Evolutionary conservation across 2,329 filamentous ascomycete species (phyloP), one percentile per base, ranked within the genome.

Genomic region (Ascosphaera apis): DNA sequence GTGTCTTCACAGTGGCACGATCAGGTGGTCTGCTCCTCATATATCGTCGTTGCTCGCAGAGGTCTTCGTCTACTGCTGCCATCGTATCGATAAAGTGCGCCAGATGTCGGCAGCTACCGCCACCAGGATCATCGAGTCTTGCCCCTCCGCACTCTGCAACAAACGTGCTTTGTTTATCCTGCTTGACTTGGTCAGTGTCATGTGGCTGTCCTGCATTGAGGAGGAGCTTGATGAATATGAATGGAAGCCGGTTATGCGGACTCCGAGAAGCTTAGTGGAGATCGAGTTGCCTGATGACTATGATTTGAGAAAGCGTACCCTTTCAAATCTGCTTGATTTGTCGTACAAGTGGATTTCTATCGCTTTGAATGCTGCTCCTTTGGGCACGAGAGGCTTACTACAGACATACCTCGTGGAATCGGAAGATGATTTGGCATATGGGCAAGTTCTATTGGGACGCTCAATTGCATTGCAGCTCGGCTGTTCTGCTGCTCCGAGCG

Each of bases 271-370:
- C 9, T 71, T 77, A 31, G 79, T 98, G 15, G 74, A 72, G 1
- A 69, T 98, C 15, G 77, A 92, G 48, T 64, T 98, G n/a, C 91
- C 88, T 1, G 88, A 99, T 52, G 81, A 93, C 52, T 91, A 91
- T 48, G 65, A 67, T 2, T 77, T 88, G 50, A 72, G 91, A 36
- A 75, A 76, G 43, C 67, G 66, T 38, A 98, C 88, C 0, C 60
- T 98, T 34, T 74, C 81, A 40, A 67, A 65, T 15, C 67, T 98
- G 19, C 72, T 91, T 50, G 72, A 69, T 41, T 74, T 71, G 44
- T 83, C 84, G 23, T 79, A 72, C 44, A 56, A 55, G 3, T 98
- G 88, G 88, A 75, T 98, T 1, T 72, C 69, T 15, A 62, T 69
- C 21, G 79, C 81, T 5, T 72, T 95, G 45, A 76, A 79, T 44